These are phyloP conservation scores for Colletotrichum zoysiae DNA, from an alignment of 2,329 filamentous ascomycete species.

Conservation along the genomic window DNA sequence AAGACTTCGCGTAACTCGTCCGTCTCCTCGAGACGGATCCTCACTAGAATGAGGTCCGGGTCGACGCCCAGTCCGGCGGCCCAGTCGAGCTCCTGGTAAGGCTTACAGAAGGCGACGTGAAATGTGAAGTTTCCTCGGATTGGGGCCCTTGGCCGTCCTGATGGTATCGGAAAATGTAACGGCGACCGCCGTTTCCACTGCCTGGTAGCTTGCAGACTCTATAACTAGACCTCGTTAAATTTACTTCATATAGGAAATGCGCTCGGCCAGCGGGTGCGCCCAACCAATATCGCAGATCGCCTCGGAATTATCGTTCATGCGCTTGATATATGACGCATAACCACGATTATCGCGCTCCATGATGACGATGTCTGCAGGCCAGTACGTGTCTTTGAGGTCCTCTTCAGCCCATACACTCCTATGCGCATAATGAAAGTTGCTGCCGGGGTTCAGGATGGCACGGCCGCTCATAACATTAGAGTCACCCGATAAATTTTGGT, in stretches of 20 bases:
- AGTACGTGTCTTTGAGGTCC: slow-evolving; percentile 90
- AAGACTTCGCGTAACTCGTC: slow-evolving; percentile 74
- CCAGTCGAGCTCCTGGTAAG: slow-evolving; percentile 93
- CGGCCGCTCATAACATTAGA: slow-evolving; percentile 98
- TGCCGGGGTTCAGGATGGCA: slow-evolving; percentile 72
- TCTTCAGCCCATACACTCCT: slow-evolving; percentile 70
- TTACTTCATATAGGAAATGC: slow-evolving; percentile 89
- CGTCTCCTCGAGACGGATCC: slow-evolving; percentile 88
- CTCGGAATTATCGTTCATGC: slow-evolving; percentile 89
- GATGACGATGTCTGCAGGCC: slow-evolving; percentile 94
- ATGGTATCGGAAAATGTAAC: slow-evolving; percentile 87
- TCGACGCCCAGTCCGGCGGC: slow-evolving; percentile 85
- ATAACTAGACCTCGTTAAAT: slow-evolving; percentile 77
- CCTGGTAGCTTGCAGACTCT: slow-evolving; percentile 79
- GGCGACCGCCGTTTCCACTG: slow-evolving; percentile 90
- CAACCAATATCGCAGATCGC: slow-evolving; percentile 80
- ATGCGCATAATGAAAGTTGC: slow-evolving; percentile 77
- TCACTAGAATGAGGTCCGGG: slow-evolving; percentile 83
- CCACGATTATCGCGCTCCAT: slow-evolving; percentile 97
- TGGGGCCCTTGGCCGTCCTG: slow-evolving; percentile 92
- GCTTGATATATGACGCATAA: slow-evolving; percentile 84
- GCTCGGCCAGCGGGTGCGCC: slow-evolving; percentile 73
- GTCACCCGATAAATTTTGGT: slow-evolving; percentile 99
- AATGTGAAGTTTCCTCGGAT: slow-evolving; percentile 95
- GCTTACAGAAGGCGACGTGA: slow-evolving; percentile 91